Evolutionary conservation across 192 early-diverging fungal genomes (phyloP).

Genomic region (Obelidium mucronatum): DNA sequence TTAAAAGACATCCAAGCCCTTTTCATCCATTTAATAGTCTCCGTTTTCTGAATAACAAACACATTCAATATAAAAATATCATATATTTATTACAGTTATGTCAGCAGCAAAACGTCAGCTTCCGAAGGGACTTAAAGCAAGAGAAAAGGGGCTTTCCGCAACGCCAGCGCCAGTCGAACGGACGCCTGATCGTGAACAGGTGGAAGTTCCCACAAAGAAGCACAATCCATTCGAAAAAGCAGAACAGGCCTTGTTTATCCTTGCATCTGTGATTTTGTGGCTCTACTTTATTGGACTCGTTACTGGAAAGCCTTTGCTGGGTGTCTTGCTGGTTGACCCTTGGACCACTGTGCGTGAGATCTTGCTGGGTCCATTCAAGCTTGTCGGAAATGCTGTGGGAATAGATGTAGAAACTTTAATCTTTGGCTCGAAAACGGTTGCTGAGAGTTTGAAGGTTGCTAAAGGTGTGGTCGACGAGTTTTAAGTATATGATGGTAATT

Average conservation of each 20-base stretch:
- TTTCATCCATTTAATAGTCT: too few relatives aligned
- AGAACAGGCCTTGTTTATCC: neutral
- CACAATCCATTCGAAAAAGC: neutral
- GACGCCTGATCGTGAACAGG: too few relatives aligned
- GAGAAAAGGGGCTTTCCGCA: too few relatives aligned
- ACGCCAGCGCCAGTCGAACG: too few relatives aligned
- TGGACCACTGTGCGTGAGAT: neutral
- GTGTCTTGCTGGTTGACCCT: neutral
- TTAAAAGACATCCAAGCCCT: too few relatives aligned
- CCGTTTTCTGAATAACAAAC: too few relatives aligned
- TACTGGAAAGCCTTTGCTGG: neutral
- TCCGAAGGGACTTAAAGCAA: too few relatives aligned
- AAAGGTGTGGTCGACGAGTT: conserved; percentile 1
- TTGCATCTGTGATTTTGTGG: neutral
- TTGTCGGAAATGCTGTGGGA: neutral
- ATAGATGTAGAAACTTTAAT: neutral
- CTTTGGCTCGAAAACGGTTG: neutral
- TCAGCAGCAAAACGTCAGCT: too few relatives aligned
- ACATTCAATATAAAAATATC: too few relatives aligned
- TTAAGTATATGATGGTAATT: too few relatives aligned
- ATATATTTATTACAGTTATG: too few relatives aligned
- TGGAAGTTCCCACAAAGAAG: too few relatives aligned
- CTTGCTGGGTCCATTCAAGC: neutral
- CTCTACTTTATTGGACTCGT: neutral
- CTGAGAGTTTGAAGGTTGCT: neutral